These are phyloP conservation scores for Canavalia gladiata DNA, from an alignment of 306 rosid species.

Conservation along the genomic window DNA sequence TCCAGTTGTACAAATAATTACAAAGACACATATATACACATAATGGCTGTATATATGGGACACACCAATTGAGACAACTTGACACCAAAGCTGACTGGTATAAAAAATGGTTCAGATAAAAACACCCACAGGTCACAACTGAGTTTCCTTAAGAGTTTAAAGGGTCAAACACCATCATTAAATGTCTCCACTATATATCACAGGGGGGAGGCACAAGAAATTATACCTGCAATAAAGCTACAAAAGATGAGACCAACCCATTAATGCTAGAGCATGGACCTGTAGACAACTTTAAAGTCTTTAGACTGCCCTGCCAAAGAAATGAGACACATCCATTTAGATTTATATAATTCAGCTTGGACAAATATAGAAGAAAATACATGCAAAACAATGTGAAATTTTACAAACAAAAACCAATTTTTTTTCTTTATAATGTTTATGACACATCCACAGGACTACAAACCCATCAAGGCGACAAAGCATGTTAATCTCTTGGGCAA, in stretches of 20 bases:
- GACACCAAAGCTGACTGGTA: neutral
- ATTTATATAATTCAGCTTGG: neutral
- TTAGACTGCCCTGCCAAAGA: constrained; percentile 94
- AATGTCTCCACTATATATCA: constrained; percentile 12
- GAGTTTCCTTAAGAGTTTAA: neutral
- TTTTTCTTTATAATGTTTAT: neutral
- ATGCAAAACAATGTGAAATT: neutral
- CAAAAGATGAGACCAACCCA: constrained; percentile 87
- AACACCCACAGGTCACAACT: neutral
- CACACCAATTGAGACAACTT: constrained; percentile 16
- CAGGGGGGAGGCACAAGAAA: constrained; percentile 18
- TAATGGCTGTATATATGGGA: neutral
- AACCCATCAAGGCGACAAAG: constrained; percentile 89
- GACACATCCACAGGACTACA: constrained; percentile 54
- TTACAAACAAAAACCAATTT: neutral
- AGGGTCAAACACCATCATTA: constrained; percentile 1
- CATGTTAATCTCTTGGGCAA: constrained; percentile 79
- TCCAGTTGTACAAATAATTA: neutral
- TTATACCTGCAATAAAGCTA: constrained; percentile 81
- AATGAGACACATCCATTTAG: constrained; percentile 47
- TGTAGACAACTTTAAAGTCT: constrained; percentile 64
- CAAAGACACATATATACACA: neutral
- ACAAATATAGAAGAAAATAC: constrained; percentile 9
- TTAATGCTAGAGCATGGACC: constrained; percentile 69
- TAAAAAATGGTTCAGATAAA: neutral